A percentile compares a stretch with the other conserved stretches of the same genome.
Evolutionary conservation across 192 early-diverging fungal species (phyloP).

Genomic region (Gryganskiella cystojenkinii): DNA sequence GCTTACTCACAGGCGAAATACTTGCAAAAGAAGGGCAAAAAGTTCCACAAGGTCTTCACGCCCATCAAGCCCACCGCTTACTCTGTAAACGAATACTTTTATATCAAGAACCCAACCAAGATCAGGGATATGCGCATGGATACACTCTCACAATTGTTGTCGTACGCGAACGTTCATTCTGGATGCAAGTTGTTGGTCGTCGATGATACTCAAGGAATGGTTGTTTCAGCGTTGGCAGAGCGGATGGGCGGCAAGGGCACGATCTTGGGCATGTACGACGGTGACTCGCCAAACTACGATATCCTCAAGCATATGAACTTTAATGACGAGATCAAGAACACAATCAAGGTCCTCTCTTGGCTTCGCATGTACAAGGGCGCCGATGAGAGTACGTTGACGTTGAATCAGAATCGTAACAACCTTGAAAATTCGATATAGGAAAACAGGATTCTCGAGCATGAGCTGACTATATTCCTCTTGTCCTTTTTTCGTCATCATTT

Average conservation of each 20-base stretch:
- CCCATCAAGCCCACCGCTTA: slow-evolving; percentile 81
- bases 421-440: too few species aligned
- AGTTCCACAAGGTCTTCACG: slow-evolving; percentile 88
- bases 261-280: slow-evolving; percentile 79
- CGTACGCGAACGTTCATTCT: slow-evolving; percentile 83
- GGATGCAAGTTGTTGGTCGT: slow-evolving; percentile 78
- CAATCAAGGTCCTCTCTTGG: slow-evolving; percentile 78
- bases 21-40: slow-evolving; percentile 85
- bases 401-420: too few species aligned
- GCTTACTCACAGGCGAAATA: slow-evolving; percentile 97
- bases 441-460: neutral
- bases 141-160: slow-evolving; percentile 91
- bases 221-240: slow-evolving; percentile 84
- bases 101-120: slow-evolving; percentile 80
- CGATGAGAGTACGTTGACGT: slow-evolving; percentile 63
- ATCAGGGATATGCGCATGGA: slow-evolving; percentile 87
- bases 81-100: slow-evolving; percentile 83
- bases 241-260: slow-evolving; percentile 75
- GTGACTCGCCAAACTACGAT: slow-evolving; percentile 79
- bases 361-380: slow-evolving; percentile 66
- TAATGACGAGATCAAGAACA: slow-evolving; percentile 56
- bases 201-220: slow-evolving; percentile 92
- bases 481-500: neutral
- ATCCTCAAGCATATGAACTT: slow-evolving; percentile 84
- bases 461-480: neutral